Percentiles rank a stretch among this genome's conserved stretches.
Conservation (phyloP, 805 yeast genomes). For the Phaffomyces thermotolerans region DNA sequence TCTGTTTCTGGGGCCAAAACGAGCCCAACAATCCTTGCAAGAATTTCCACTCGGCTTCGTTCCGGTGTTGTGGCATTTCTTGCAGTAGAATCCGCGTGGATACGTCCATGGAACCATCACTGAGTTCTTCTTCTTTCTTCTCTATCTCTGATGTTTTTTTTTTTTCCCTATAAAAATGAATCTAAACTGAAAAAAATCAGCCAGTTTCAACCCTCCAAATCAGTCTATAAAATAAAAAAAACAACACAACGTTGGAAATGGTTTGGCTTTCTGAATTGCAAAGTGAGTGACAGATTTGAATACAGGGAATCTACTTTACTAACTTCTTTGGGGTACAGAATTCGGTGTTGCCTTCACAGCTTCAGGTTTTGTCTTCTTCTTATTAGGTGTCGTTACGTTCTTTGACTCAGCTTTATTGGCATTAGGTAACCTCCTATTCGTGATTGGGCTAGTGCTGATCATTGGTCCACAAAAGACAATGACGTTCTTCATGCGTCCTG, state of each 20-base stretch:
- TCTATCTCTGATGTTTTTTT: no score
- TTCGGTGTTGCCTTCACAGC: constrained; percentile 92
- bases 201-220: no score
- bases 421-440: constrained; percentile 55
- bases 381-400: constrained; percentile 75
- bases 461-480: constrained; percentile 84
- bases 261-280: constrained; percentile 75
- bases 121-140: no score
- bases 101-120: constrained; percentile 48
- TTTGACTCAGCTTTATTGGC: constrained; percentile 88
- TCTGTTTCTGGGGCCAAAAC: constrained; percentile 34
- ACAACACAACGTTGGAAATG: constrained; percentile 16
- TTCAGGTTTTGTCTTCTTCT: constrained; percentile 65
- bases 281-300: constrained; percentile 31
- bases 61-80: constrained; percentile 72
- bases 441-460: constrained; percentile 73
- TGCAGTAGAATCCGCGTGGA: constrained; percentile 55
- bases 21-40: constrained; percentile 66
- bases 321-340: constrained; percentile 35
- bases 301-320: background rate
- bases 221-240: no score
- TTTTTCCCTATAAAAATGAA: no score
- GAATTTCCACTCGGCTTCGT: constrained; percentile 48
- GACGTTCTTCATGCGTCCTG: constrained; percentile 78
- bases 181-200: no score